Evolutionary conservation across 2,329 filamentous ascomycete species (phyloP), one percentile per base, ranked within the genome.

Genomic region (Daldinia eschscholtzii): DNA sequence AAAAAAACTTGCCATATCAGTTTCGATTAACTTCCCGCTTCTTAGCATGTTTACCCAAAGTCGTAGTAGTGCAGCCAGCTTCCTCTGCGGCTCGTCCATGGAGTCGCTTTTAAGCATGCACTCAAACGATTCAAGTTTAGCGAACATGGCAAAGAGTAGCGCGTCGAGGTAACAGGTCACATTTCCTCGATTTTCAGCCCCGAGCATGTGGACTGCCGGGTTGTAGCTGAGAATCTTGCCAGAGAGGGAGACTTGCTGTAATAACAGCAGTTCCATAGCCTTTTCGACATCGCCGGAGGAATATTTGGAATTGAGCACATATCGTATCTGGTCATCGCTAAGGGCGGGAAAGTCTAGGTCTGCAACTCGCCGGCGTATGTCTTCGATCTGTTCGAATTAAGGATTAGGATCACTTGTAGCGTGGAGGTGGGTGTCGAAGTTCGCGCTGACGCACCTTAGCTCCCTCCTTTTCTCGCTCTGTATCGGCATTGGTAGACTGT

Each of bases 141-240:
- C 92, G 78, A 98, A 98, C 93, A 99, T 98, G 79, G 95, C 92
- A 78, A 98, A 98, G 1, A 99, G 86, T 23, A 98, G 83, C 0
- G 95, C 88, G 79, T 98, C 96, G 15, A 98, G 84, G 78, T 97
- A 98, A 82, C 96, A 99, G n/a, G 95, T 98, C 39, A 97, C 93
- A 55, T 88, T 89, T 50, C 91, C 87, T 55, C 94, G 87, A 77
- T 99, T 99, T 74, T 93, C 91, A 12, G 96, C 95, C 6, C 96
- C 96, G 4, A 93, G 82, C 83, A 98, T 89, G 64, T 87, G 87
- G 6, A 91, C 85, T 60, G 86, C 85, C 7, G 93, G 89, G 62
- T 93, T 86, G 81, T 93, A 97, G 15, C 89, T 88, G 70, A 89
- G 85, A 71, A 98, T 87, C 44, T 93, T 88, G 15, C 95, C 94